Percentiles rank a stretch among this genome's conserved stretches.
Evolutionary conservation across 75 land plant genomes (phyloP).

Genomic region (Pseudotsuga menziesii): DNA sequence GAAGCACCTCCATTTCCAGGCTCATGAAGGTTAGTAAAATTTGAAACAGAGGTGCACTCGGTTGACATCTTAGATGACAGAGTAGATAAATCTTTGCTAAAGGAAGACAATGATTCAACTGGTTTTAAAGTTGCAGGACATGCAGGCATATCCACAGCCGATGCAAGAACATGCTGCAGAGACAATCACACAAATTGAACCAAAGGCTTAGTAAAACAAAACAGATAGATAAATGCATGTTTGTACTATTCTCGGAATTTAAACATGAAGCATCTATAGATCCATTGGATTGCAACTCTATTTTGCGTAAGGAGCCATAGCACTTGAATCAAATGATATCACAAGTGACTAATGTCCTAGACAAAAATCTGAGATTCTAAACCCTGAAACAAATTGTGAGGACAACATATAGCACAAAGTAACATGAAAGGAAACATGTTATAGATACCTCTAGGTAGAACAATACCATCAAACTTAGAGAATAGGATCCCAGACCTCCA

Average conservation of each 20-base stretch:
- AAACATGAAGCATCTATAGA: not conserved
- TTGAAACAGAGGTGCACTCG: not conserved
- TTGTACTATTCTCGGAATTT: not conserved
- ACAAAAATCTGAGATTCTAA: not conserved
- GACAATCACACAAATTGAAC: not conserved
- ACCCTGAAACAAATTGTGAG: not conserved
- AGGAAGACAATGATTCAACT: not conserved
- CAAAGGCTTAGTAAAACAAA: not conserved
- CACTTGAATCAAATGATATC: not conserved
- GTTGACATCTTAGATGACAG: not conserved
- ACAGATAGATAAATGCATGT: not conserved
- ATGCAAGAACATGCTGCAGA: slow-evolving; percentile 2
- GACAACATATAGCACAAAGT: not conserved
- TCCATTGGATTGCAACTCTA: not conserved
- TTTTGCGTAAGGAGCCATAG: not conserved
- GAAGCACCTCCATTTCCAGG: not conserved
- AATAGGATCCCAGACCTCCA: slow-evolving; percentile 48
- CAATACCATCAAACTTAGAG: slow-evolving; percentile 34
- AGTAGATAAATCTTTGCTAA: not conserved
- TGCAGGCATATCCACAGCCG: not conserved
- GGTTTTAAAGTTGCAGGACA: not conserved
- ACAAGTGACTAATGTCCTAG: slow-evolving; percentile 1
- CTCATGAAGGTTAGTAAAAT: not conserved
- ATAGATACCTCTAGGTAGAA: slow-evolving; percentile 44
- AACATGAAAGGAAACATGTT: too few relatives aligned